phyloP scores from a whole-genome alignment of 2,329 filamentous ascomycete species.

The Clarireedia monteithiana region DNA sequence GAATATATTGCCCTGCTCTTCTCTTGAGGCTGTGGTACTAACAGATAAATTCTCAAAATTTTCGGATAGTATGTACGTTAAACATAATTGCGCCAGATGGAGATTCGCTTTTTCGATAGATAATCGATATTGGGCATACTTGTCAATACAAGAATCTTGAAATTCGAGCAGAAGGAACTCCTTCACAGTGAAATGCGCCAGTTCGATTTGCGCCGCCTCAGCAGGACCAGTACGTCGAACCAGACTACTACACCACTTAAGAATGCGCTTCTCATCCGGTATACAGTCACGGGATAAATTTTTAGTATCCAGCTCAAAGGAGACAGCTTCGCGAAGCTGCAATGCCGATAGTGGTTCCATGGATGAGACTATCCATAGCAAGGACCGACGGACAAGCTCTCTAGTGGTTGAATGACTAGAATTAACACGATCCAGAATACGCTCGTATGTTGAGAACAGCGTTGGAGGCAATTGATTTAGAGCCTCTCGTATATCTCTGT shows the following conservation, averaged over 20 bases:
- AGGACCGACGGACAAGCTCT: slow-evolving; percentile 14
- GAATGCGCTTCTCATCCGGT: slow-evolving; percentile 14
- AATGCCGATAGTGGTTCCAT: not conserved
- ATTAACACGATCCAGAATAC: slow-evolving; percentile 24
- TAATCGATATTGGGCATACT: not conserved
- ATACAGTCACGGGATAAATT: slow-evolving; percentile 14
- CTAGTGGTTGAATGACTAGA: slow-evolving; percentile 14
- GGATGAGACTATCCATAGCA: slow-evolving; percentile 14
- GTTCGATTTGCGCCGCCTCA: slow-evolving; percentile 10
- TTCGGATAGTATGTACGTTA: not conserved
- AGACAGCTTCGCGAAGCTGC: slow-evolving; percentile 14
- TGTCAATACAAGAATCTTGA: not conserved
- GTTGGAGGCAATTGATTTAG: slow-evolving; percentile 14
- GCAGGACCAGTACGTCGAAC: slow-evolving; percentile 10
- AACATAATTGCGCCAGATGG: not conserved
- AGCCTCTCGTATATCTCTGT: slow-evolving; percentile 12
- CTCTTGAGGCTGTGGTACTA: not conserved
- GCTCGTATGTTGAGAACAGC: slow-evolving; percentile 22
- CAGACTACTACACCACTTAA: slow-evolving; percentile 22
- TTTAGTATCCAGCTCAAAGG: slow-evolving; percentile 6
- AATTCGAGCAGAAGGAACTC: slow-evolving; percentile 16
- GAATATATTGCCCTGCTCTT: not conserved
- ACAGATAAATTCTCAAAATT: not conserved
- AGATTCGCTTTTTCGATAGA: not conserved
- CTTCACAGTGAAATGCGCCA: slow-evolving; percentile 25